Base-by-base conservation (phyloP, 2,329 filamentous ascomycete genomes). In the Penicillium vulpinum region DNA sequence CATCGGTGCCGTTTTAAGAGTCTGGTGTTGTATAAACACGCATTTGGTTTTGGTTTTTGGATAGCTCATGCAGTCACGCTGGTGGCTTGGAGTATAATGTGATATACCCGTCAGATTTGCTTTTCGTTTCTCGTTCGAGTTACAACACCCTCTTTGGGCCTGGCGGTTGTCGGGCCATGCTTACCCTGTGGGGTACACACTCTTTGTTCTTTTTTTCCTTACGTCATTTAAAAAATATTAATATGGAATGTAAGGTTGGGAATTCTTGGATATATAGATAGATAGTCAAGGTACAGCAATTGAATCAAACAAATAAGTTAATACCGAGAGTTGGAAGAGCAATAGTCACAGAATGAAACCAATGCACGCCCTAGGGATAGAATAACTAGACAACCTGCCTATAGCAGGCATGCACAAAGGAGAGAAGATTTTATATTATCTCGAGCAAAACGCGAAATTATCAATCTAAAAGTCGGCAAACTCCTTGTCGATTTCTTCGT, bases 401-500 rank as follows among this genome's bases (percentile, higher is more conserved):
- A 6, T 16, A 33, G 11, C 18, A 39, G 35, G n/a, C 28, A 41
- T 49, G 18, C 26, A 40, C 11, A 33, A 49, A 35, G 15, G 31
- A 31, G 24, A 35, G 24, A 11, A 8, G 5, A 26, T 10, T 36
- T 22, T 35, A 50, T 28, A 13, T 0, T 15, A 22, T 21, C 22
- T 28, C 28, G 15, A 45, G 11, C 22, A 18, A 29, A 18, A 3
- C 8, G 11, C 8, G 9, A 18, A 35, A 16, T 21, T 24, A 55
- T 21, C 6, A 7, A 26, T 57, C 51, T 68, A 76, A 51, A 75
- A 73, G 21, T 67, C 67, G 13, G 60, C 60, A 82, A 94, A 96
- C 77, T 96, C 90, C 45, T 77, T 81, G 75, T 97, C 92, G 40
- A 97, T 88, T 68, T 83, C 81, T 80, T 96, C 91, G 80, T 88